A percentile compares a stretch with the other conserved stretches of the same genome.
phyloP scores from a whole-genome alignment of 257 asterid species.

The Eustoma russellianum region DNA sequence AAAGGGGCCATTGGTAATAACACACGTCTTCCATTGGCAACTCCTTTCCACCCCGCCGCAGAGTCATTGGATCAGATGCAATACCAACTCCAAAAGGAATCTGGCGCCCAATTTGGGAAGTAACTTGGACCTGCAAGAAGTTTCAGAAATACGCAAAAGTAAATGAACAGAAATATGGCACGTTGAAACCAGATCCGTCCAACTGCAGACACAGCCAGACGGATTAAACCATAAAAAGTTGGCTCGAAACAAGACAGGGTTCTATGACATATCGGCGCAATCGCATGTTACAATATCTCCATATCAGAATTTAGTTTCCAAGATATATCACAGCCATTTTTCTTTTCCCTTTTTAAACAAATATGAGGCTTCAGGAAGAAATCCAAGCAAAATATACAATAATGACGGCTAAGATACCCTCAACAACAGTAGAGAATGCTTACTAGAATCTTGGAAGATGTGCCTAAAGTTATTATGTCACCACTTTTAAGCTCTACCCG shows the following conservation, averaged over 20 bases:
- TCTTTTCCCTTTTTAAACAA: background rate
- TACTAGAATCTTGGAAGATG: slow-evolving; percentile 64
- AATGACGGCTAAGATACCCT: background rate
- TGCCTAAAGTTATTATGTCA: slow-evolving; percentile 73
- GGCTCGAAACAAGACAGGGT: too few relatives aligned
- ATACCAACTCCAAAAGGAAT: slow-evolving; percentile 76
- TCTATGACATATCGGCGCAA: too few relatives aligned
- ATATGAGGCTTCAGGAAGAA: background rate
- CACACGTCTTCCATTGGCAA: slow-evolving; percentile 88
- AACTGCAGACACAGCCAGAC: too few relatives aligned
- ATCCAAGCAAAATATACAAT: too few relatives aligned
- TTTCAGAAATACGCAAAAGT: too few relatives aligned
- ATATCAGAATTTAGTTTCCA: background rate
- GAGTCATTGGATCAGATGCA: slow-evolving; percentile 83
- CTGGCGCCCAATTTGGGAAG: slow-evolving; percentile 40
- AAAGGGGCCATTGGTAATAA: slow-evolving; percentile 85
- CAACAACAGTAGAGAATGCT: slow-evolving; percentile 12
- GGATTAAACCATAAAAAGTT: too few relatives aligned
- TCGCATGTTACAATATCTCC: too few relatives aligned
- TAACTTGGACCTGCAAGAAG: slow-evolving; percentile 48
- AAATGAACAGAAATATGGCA: slow-evolving; percentile 3
- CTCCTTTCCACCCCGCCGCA: slow-evolving; percentile 78
- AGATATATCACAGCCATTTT: background rate
- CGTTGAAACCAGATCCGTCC: background rate
- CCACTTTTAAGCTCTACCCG: slow-evolving; percentile 68